Percentiles rank a stretch among this genome's conserved stretches.
Evolutionary conservation across 306 rosid species (phyloP).

Genomic region (Sesbania bispinosa): DNA sequence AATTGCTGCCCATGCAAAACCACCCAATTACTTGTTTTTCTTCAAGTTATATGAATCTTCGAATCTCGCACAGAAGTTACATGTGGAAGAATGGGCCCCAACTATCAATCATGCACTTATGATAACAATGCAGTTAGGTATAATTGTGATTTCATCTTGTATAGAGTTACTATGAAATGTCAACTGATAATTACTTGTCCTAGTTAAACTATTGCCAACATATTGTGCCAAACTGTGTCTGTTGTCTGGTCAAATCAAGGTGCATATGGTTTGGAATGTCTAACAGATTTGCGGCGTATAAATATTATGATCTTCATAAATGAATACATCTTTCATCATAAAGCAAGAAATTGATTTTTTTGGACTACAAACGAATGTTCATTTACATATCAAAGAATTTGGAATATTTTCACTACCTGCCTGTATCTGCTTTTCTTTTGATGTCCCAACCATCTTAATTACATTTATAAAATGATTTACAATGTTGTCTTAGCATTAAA

Average conservation of each 20-base stretch:
- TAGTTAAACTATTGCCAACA: neutral
- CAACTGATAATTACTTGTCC: neutral
- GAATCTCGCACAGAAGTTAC: slow-evolving; percentile 73
- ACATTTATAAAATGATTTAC: too few species aligned
- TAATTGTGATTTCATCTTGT: slow-evolving; percentile 4
- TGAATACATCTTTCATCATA: neutral
- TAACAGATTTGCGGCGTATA: neutral
- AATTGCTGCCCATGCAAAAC: slow-evolving; percentile 88
- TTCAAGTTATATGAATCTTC: slow-evolving; percentile 63
- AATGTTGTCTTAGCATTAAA: neutral
- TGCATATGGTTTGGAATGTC: neutral
- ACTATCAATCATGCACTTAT: slow-evolving; percentile 26
- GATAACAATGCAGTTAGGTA: slow-evolving; percentile 45
- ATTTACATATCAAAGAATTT: neutral
- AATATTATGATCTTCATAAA: neutral
- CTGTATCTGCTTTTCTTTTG: neutral
- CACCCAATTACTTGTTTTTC: slow-evolving; percentile 87
- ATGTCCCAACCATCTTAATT: neutral
- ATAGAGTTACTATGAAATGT: slow-evolving; percentile 24
- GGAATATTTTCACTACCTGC: neutral
- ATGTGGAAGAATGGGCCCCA: slow-evolving; percentile 46
- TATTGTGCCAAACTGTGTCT: neutral
- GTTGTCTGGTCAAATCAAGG: neutral
- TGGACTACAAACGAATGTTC: neutral
- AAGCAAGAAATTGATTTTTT: neutral